phyloP scores from a whole-genome alignment of 2,329 filamentous ascomycete genomes.

The Aurifilum marmelostoma region DNA sequence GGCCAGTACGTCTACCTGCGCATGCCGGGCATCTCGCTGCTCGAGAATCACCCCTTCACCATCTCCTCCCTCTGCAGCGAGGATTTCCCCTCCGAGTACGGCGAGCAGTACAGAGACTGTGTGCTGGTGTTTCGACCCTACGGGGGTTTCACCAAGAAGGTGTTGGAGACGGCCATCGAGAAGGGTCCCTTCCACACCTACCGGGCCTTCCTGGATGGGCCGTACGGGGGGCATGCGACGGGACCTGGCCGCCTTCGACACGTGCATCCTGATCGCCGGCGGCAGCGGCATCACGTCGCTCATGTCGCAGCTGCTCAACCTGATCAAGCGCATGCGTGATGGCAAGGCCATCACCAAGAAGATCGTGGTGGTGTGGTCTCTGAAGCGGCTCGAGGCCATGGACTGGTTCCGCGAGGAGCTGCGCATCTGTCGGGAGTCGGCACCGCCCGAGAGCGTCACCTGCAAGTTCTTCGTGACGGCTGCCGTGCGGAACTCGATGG shows the following conservation, averaged over 20 bases:
- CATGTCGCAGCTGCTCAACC: slow-evolving; percentile 84
- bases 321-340: slow-evolving; percentile 97
- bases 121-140: slow-evolving; percentile 91
- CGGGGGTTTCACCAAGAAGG: slow-evolving; percentile 83
- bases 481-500: slow-evolving; percentile 58
- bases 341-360: slow-evolving; percentile 91
- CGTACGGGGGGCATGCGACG: slow-evolving; percentile 94
- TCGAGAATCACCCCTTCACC: slow-evolving; percentile 95
- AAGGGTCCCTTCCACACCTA: slow-evolving; percentile 92
- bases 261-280: slow-evolving; percentile 89
- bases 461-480: slow-evolving; percentile 96
- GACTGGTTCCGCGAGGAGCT: slow-evolving; percentile 98
- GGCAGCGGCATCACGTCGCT: slow-evolving; percentile 94
- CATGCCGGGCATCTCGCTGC: slow-evolving; percentile 87
- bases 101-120: slow-evolving; percentile 85
- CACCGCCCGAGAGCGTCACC: slow-evolving; percentile 83
- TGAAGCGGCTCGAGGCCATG: slow-evolving; percentile 90
- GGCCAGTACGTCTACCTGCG: slow-evolving; percentile 94
- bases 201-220: slow-evolving; percentile 88
- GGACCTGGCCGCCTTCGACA: slow-evolving; percentile 88
- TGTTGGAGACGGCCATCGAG: slow-evolving; percentile 79
- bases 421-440: slow-evolving; percentile 85
- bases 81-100: slow-evolving; percentile 90
- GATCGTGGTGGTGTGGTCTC: slow-evolving; percentile 90
- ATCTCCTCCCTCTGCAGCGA: slow-evolving; percentile 91